phyloP scores from a whole-genome alignment of 768 basidiomycete species.

The Tulasnella sp. region DNA sequence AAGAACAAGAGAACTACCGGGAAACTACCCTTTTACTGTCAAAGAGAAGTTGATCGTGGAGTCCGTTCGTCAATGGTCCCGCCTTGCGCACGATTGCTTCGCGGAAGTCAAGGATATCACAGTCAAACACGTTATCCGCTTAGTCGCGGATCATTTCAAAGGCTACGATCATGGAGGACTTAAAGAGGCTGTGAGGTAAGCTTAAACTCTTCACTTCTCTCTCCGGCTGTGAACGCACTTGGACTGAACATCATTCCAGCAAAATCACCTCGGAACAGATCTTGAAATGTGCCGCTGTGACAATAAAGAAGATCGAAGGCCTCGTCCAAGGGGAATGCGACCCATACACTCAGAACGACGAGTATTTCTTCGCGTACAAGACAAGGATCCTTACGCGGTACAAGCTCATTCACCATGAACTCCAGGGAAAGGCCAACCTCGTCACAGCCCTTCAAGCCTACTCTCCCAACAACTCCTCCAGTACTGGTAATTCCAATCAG shows the following conservation, averaged over 20 bases:
- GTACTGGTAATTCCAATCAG: neutral
- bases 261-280: neutral
- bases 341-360: constrained; percentile 14
- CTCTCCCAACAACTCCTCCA: neutral
- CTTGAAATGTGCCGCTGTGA: neutral
- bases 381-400: constrained; percentile 11
- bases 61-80: neutral
- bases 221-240: too few species aligned
- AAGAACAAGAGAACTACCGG: neutral
- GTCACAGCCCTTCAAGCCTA: neutral
- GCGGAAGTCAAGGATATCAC: neutral
- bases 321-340: neutral
- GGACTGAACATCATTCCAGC: constrained; percentile 24
- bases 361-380: constrained; percentile 10
- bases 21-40: constrained; percentile 22
- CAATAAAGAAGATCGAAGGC: constrained; percentile 2
- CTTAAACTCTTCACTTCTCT: too few species aligned
- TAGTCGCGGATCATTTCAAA: constrained; percentile 35
- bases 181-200: constrained; percentile 19
- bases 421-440: neutral
- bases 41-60: neutral
- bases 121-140: constrained; percentile 16
- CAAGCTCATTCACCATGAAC: constrained; percentile 1
- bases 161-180: constrained; percentile 29
- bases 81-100: neutral